phyloP scores from a whole-genome alignment of 1,284 basidiomycete genomes.

The Agaricales sp. region DNA sequence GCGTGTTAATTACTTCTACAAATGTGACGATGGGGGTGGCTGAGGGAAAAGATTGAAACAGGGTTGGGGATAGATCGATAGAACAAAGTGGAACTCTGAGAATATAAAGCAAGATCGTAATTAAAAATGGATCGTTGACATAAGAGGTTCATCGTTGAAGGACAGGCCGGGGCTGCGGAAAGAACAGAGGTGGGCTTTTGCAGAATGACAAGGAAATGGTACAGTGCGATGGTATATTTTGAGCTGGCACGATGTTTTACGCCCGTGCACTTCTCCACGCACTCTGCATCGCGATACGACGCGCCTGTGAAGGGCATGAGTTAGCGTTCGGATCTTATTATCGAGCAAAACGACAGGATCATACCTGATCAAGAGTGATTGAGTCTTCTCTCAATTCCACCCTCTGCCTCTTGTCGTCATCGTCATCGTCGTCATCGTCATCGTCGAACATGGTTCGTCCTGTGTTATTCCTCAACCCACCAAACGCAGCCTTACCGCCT shows the following conservation, averaged over 20 bases:
- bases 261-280: constrained; percentile 47
- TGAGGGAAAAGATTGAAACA: neutral
- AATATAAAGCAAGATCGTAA: too few relatives aligned
- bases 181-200: too few relatives aligned
- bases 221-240: neutral
- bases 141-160: too few relatives aligned
- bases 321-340: constrained; percentile 4
- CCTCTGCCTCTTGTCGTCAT: constrained; percentile 53
- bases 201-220: neutral
- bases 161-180: too few relatives aligned
- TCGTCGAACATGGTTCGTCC: constrained; percentile 37
- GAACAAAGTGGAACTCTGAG: too few relatives aligned
- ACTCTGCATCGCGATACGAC: constrained; percentile 65
- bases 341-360: constrained; percentile 4
- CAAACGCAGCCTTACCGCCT: constrained; percentile 73
- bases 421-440: constrained; percentile 58
- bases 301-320: constrained; percentile 31
- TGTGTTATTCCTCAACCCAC: constrained; percentile 44
- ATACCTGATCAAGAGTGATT: constrained; percentile 82
- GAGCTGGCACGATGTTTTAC: too few relatives aligned
- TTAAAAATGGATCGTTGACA: neutral
- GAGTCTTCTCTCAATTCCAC: constrained; percentile 71
- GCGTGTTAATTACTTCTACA: neutral
- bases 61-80: neutral
- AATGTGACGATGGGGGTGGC: neutral